These are phyloP conservation scores for Podaxis sp. DNA, from an alignment of 768 basidiomycete genomes.

Conservation along the genomic window DNA sequence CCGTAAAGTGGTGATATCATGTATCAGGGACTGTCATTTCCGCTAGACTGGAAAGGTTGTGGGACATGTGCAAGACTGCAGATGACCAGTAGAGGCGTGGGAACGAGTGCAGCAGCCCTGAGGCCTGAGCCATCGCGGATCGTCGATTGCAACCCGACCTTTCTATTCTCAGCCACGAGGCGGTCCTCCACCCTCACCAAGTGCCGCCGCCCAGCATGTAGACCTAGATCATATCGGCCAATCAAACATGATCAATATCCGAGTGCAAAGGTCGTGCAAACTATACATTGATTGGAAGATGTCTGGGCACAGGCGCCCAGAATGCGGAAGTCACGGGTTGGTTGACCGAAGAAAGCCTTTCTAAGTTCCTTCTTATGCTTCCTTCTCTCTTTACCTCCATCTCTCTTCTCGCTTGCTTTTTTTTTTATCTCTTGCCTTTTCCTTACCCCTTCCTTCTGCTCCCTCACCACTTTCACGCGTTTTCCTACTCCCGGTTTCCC, in stretches of 20 bases:
- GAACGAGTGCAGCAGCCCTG: background rate
- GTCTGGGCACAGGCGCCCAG: conserved; percentile 11
- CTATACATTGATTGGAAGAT: background rate
- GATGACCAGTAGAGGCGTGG: conserved; percentile 1
- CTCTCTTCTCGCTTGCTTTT: background rate
- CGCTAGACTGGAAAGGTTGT: background rate
- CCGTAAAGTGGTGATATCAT: background rate
- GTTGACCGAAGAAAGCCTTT: conserved; percentile 1
- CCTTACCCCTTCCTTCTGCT: background rate
- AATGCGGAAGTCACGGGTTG: conserved; percentile 21
- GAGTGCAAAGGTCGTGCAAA: background rate
- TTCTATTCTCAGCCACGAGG: conserved; percentile 14
- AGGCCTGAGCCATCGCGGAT: conserved; percentile 8
- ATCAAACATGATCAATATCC: background rate
- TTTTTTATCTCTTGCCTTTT: background rate
- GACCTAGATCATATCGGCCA: background rate
- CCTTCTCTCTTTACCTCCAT: conserved; percentile 1
- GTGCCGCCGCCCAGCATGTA: too few relatives aligned
- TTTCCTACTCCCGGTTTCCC: background rate
- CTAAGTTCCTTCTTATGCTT: conserved; percentile 3
- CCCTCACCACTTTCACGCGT: background rate
- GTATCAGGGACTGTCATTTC: background rate
- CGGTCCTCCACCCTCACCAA: background rate
- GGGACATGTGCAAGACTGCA: background rate
- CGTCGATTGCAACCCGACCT: conserved; percentile 3